Conservation (phyloP, 345 rosid genomes). For the Pelargonium nanum region DNA sequence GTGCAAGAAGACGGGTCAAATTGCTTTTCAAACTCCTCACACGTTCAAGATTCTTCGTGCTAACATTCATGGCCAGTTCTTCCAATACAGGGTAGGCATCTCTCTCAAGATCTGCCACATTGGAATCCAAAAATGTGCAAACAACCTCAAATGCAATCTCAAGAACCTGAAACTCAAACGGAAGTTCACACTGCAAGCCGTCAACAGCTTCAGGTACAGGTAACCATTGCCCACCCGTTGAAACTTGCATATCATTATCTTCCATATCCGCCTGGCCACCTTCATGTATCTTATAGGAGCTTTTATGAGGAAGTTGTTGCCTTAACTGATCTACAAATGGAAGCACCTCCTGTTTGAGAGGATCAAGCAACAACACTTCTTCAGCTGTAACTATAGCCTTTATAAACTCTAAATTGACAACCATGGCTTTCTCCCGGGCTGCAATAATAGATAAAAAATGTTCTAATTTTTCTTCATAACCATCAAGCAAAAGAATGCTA, state of each 20-base stretch:
- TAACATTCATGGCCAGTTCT: constrained; percentile 79
- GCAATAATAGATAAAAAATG: constrained; percentile 11
- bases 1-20: constrained; percentile 81
- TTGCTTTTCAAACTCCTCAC: constrained; percentile 85
- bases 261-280: constrained; percentile 20
- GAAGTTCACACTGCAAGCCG: constrained; percentile 73
- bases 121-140: constrained; percentile 53
- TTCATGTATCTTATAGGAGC: constrained; percentile 24
- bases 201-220: constrained; percentile 64
- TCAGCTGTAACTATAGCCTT: constrained; percentile 76
- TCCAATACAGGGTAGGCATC: constrained; percentile 85
- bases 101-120: constrained; percentile 60
- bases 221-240: constrained; percentile 34
- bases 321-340: constrained; percentile 63
- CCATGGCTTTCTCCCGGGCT: constrained; percentile 89
- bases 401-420: constrained; percentile 74
- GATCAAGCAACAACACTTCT: constrained; percentile 72
- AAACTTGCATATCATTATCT: constrained; percentile 32
- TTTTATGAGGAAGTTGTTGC: constrained; percentile 56
- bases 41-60: constrained; percentile 86
- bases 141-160: constrained; percentile 88
- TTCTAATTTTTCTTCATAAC: not conserved
- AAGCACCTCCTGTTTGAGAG: constrained; percentile 68
- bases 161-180: constrained; percentile 89
- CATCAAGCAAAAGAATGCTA: not conserved